Conservation (phyloP, 805 yeast genomes). For the Sungouiella thailandica region DNA sequence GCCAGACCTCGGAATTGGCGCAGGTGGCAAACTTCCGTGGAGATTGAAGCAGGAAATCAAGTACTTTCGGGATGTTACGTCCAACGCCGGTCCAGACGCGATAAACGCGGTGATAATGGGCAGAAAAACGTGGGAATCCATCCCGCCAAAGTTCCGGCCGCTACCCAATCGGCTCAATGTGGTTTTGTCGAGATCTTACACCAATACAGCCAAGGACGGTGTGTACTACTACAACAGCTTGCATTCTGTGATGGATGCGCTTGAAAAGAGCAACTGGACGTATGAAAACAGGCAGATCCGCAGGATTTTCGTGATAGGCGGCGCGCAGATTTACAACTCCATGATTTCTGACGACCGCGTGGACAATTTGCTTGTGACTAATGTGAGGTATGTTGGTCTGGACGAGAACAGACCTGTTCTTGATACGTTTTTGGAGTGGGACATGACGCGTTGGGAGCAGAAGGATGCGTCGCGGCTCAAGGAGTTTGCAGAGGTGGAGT, state of each 20-base stretch:
- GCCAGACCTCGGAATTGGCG: constrained; percentile 83
- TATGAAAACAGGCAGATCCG: constrained; percentile 30
- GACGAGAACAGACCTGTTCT: constrained; percentile 40
- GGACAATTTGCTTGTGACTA: constrained; percentile 63
- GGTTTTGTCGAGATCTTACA: constrained; percentile 54
- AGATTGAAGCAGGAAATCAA: constrained; percentile 76
- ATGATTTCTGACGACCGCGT: constrained; percentile 42
- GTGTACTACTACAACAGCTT: constrained; percentile 27
- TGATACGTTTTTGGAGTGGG: constrained; percentile 63
- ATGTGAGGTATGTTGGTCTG: constrained; percentile 37
- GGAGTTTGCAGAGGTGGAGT: constrained; percentile 31
- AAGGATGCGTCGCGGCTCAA: constrained; percentile 30
- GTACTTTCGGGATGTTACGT: constrained; percentile 74
- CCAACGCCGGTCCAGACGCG: constrained; percentile 30
- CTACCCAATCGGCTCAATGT: constrained; percentile 71
- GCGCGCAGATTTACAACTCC: constrained; percentile 77
- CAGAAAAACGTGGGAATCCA: constrained; percentile 91
- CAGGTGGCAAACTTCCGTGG: constrained; percentile 84
- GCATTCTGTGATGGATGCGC: constrained; percentile 32
- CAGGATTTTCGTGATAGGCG: constrained; percentile 82
- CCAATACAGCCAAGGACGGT: constrained; percentile 17
- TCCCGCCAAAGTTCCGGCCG: constrained; percentile 81
- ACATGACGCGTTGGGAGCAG: constrained; percentile 31
- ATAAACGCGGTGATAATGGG: constrained; percentile 91
- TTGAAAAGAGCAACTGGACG: constrained; percentile 6